Percentiles rank a stretch among this genome's conserved stretches.
Conservation (phyloP, 2,329 filamentous ascomycete species). For the Talaromyces verruculosus region DNA sequence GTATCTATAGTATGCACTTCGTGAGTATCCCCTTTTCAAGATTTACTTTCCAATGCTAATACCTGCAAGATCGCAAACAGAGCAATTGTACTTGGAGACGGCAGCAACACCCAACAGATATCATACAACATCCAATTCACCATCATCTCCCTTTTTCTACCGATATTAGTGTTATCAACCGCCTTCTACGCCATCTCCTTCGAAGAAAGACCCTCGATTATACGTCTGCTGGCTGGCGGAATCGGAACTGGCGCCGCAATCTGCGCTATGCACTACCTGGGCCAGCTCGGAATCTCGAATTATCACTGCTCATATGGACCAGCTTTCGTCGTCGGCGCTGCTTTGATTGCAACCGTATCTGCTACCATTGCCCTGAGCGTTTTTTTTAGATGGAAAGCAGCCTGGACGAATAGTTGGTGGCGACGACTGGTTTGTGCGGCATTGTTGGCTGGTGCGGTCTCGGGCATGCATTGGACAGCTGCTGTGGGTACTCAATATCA, state of each 20-base stretch:
- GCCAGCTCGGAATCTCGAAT: conserved; percentile 79
- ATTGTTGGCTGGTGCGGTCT: conserved; percentile 71
- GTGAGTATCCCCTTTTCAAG: conserved; percentile 65
- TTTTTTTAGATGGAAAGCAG: conserved; percentile 74
- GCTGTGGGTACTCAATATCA: conserved; percentile 69
- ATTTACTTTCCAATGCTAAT: neutral
- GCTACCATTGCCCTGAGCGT: conserved; percentile 68
- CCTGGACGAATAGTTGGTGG: conserved; percentile 79
- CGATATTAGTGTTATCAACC: conserved; percentile 69
- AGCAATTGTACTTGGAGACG: conserved; percentile 69
- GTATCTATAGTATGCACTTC: conserved; percentile 80
- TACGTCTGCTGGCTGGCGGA: conserved; percentile 63
- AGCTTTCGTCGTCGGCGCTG: conserved; percentile 65
- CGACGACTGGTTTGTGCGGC: conserved; percentile 66
- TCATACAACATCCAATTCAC: conserved; percentile 72
- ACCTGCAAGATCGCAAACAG: conserved; percentile 10
- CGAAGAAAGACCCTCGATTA: conserved; percentile 57
- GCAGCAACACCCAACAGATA: conserved; percentile 64
- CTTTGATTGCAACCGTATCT: conserved; percentile 69
- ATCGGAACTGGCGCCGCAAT: conserved; percentile 71
- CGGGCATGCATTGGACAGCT: conserved; percentile 85
- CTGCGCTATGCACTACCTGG: conserved; percentile 83
- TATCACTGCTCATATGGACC: conserved; percentile 65
- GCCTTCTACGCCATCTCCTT: conserved; percentile 71
- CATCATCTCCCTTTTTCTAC: conserved; percentile 74